These are phyloP conservation scores for Aspergillus ostianus DNA, from an alignment of 495 filamentous ascomycete genomes.

Conservation along the genomic window DNA sequence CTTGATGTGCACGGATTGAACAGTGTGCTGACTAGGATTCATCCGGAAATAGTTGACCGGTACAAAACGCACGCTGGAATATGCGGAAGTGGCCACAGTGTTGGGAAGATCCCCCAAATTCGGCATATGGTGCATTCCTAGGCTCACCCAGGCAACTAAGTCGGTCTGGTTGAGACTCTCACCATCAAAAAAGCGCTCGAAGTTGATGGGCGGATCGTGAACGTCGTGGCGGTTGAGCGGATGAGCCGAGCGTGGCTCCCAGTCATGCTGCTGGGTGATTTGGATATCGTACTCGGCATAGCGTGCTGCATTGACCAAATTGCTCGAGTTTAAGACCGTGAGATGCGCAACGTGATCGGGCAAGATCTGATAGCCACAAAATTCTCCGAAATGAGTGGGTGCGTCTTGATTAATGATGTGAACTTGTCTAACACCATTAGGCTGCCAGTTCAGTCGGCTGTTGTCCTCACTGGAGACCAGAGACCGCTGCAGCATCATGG, in stretches of 20 bases:
- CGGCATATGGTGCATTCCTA: slow-evolving; percentile 59
- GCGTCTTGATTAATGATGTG: slow-evolving; percentile 51
- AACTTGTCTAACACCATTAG: slow-evolving; percentile 50
- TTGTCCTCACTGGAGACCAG: slow-evolving; percentile 46
- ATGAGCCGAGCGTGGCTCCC: slow-evolving; percentile 46
- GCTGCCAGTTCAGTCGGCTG: slow-evolving; percentile 49
- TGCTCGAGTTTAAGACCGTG: slow-evolving; percentile 47
- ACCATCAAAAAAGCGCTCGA: slow-evolving; percentile 53
- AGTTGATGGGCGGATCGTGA: slow-evolving; percentile 52
- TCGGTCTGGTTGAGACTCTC: slow-evolving; percentile 55
- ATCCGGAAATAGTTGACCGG: slow-evolving; percentile 45
- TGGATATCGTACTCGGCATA: slow-evolving; percentile 53
- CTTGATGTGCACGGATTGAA: slow-evolving; percentile 41
- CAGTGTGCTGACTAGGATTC: slow-evolving; percentile 30
- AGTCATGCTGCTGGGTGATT: slow-evolving; percentile 52
- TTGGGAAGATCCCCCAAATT: slow-evolving; percentile 56
- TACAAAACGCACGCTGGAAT: slow-evolving; percentile 42
- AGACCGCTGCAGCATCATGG: slow-evolving; percentile 49
- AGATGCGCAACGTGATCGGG: slow-evolving; percentile 44
- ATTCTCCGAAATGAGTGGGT: slow-evolving; percentile 53
- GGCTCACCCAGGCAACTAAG: slow-evolving; percentile 34
- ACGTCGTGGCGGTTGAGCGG: slow-evolving; percentile 48
- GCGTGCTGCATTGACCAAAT: slow-evolving; percentile 42
- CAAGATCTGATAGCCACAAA: slow-evolving; percentile 53
- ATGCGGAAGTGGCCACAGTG: slow-evolving; percentile 48